Conservation (phyloP, 2,329 filamentous ascomycete species). For the Cladosporium sp. region DNA sequence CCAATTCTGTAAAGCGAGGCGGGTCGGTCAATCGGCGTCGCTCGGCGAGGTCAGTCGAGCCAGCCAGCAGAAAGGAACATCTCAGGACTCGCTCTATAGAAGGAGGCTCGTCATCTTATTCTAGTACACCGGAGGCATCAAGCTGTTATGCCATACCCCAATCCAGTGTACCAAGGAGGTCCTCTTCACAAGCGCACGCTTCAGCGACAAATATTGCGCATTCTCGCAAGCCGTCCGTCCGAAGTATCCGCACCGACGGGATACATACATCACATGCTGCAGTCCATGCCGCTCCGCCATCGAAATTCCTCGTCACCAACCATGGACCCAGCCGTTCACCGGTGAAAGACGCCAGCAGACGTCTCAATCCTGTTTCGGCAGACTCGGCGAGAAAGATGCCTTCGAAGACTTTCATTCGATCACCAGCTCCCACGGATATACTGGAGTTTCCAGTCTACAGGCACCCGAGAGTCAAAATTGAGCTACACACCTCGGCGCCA, state of each 20-base stretch:
- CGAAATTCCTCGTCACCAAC: slow-evolving; percentile 35
- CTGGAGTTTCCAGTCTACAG: slow-evolving; percentile 45
- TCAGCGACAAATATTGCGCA: slow-evolving; percentile 7
- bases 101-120: slow-evolving; percentile 27
- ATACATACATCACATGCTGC: not conserved
- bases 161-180: slow-evolving; percentile 41
- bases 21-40: slow-evolving; percentile 19
- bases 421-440: slow-evolving; percentile 43
- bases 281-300: not conserved
- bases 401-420: slow-evolving; percentile 46
- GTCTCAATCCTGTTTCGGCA: slow-evolving; percentile 40
- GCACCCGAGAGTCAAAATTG: slow-evolving; percentile 46
- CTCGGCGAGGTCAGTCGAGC: slow-evolving; percentile 21
- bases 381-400: slow-evolving; percentile 40
- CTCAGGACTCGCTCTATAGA: slow-evolving; percentile 13
- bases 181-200: slow-evolving; percentile 37
- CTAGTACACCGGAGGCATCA: slow-evolving; percentile 34
- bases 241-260: slow-evolving; percentile 4
- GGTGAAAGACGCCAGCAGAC: slow-evolving; percentile 39
- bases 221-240: slow-evolving; percentile 20
- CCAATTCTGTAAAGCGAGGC: slow-evolving; percentile 22
- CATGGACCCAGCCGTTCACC: slow-evolving; percentile 46
- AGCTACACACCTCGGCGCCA: slow-evolving; percentile 46
- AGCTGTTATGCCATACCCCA: slow-evolving; percentile 44
- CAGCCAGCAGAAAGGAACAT: slow-evolving; percentile 6